Evolutionary conservation across 1,139 yeast genomes (phyloP), one percentile per base, ranked within the genome.

Genomic region (Scheffersomyces quercinus): DNA sequence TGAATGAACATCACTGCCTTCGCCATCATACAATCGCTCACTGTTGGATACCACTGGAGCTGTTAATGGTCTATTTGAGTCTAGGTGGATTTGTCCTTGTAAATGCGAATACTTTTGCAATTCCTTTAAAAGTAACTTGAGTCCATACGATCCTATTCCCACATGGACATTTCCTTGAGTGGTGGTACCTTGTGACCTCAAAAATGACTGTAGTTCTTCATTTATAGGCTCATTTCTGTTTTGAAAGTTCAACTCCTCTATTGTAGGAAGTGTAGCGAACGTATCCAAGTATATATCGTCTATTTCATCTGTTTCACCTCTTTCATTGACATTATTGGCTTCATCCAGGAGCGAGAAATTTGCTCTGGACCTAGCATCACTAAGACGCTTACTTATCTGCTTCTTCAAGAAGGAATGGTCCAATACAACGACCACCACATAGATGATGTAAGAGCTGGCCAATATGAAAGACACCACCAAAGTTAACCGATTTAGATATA

Each of bases 391-490:
- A 11, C 53, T 50, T 2, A 60, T 54, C 29, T 51, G 50, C 9
- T 51, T 47, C 45, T 60, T 61, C 28, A 59, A 51, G 3, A 53
- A 42, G 0, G 72, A 60, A 50, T 70, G 75, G 13, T 55, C 51
- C 16, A 60, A 53, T 10, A 73, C 54, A 6, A 70, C 73, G 33
- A 79, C 68, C 0, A 65, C 40, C 3, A 85, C 90, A 55, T 86
- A 87, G 1, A 63, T 41, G 0, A 74, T 46, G 55, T 87, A 87
- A 3, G 81, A 57, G 0, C 56, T 55, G 2, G 84, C 67, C 64
- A 87, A 68, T 4, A 72, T 53, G 0, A 73, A 44, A 49, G 87
- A 78, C 45, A 77, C 78, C 51, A 65, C 46, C 3, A 70, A 51
- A 11, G 72, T 67, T 13, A 88, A 59, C 4, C 61, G 54, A 0